Conservation (phyloP, 129 eudicot genomes). For the Solidago caesia region DNA sequence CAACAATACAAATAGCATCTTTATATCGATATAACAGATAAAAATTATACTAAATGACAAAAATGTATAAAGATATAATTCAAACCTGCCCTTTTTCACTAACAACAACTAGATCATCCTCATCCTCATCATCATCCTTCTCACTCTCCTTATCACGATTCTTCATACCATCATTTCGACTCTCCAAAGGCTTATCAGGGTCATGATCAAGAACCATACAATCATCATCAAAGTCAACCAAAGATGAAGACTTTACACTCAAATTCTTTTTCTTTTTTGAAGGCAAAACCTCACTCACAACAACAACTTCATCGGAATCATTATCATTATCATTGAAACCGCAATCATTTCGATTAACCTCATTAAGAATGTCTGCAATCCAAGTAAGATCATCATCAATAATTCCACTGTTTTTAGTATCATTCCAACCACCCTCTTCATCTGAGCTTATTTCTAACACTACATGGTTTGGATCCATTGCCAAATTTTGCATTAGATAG, state of each 20-base stretch:
- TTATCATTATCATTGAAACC: slow-evolving; percentile 49
- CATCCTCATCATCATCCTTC: slow-evolving; percentile 39
- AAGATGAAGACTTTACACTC: slow-evolving; percentile 19
- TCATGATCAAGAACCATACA: slow-evolving; percentile 81
- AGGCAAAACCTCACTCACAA: slow-evolving; percentile 51
- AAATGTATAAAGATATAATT: not conserved
- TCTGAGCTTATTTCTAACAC: slow-evolving; percentile 64
- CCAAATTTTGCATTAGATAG: slow-evolving; percentile 4
- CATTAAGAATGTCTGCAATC: slow-evolving; percentile 48
- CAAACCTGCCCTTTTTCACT: slow-evolving; percentile 72
- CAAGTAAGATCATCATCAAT: slow-evolving; percentile 37
- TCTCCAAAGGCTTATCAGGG: slow-evolving; percentile 53
- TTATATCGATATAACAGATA: too few species aligned
- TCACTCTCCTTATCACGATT: slow-evolving; percentile 8
- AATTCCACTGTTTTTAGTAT: slow-evolving; percentile 12
- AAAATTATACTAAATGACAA: too few species aligned
- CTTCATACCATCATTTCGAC: slow-evolving; percentile 8
- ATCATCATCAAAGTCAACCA: slow-evolving; percentile 55
- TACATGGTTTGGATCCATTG: slow-evolving; percentile 42
- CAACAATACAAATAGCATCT: not conserved
- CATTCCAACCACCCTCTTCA: slow-evolving; percentile 52
- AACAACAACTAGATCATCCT: slow-evolving; percentile 68
- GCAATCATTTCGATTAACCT: slow-evolving; percentile 39
- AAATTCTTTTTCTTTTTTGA: slow-evolving; percentile 34
- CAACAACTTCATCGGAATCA: slow-evolving; percentile 64